Evolutionary conservation across 2,329 filamentous ascomycete genomes (phyloP).

Genomic region (Stemphylium beticola): DNA sequence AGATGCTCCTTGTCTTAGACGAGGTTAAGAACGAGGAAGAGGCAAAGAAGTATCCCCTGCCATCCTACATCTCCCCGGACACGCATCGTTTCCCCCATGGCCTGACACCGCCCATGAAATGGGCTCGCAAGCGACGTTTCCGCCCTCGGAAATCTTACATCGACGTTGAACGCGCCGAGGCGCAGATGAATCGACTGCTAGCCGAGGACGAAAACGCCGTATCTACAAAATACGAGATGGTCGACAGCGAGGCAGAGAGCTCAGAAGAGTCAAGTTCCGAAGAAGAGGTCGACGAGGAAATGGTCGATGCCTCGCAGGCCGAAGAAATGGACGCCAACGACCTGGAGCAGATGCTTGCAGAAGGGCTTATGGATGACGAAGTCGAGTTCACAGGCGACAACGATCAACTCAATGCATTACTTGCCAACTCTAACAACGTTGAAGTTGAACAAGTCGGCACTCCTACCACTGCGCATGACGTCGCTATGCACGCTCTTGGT

Average conservation of each 20-base stretch:
- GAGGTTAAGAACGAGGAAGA: constrained; percentile 64
- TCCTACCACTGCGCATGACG: constrained; percentile 45
- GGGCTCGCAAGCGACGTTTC: constrained; percentile 81
- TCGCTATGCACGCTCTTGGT: constrained; percentile 47
- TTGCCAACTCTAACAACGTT: constrained; percentile 32
- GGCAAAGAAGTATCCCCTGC: constrained; percentile 64
- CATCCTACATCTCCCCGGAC: constrained; percentile 71
- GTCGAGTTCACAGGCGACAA: constrained; percentile 39
- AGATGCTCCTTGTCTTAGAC: constrained; percentile 84
- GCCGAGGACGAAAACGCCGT: constrained; percentile 70
- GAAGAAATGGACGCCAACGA: constrained; percentile 51
- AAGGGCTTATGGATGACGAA: constrained; percentile 46
- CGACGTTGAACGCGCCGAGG: constrained; percentile 84
- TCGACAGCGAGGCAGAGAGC: constrained; percentile 53
- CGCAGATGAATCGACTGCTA: constrained; percentile 76
- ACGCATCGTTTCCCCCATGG: constrained; percentile 81
- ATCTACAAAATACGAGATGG: constrained; percentile 64
- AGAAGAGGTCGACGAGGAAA: constrained; percentile 50
- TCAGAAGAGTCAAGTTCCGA: constrained; percentile 48
- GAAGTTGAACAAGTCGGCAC: constrained; percentile 42
- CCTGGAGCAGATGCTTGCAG: constrained; percentile 41
- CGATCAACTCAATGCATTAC: constrained; percentile 41
- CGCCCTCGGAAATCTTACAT: constrained; percentile 81
- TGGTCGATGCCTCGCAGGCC: constrained; percentile 45
- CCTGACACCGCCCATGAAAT: constrained; percentile 85